phyloP scores from a whole-genome alignment of 2,329 filamentous ascomycete genomes.

The Fusarium haematococcum region DNA sequence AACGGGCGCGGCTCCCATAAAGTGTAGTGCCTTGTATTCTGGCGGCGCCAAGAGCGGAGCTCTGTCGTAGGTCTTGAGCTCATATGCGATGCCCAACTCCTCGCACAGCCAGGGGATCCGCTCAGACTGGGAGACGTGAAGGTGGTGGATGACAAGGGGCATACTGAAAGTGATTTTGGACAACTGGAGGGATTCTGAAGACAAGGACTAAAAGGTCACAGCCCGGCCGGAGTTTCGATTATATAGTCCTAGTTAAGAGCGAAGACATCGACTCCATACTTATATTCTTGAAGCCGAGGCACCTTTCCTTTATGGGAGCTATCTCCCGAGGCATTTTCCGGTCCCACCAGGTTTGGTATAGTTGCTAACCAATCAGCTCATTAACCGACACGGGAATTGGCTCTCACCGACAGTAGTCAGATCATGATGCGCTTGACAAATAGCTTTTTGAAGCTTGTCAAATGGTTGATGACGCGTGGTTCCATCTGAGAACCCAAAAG shows the following conservation, averaged over 20 bases:
- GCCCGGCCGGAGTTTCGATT: too few species aligned
- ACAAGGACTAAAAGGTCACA: neutral
- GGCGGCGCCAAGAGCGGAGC: constrained; percentile 34
- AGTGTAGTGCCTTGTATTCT: constrained; percentile 50
- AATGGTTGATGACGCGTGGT: neutral
- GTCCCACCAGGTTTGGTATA: neutral
- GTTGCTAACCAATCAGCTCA: neutral
- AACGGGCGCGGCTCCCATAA: constrained; percentile 68
- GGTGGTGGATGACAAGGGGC: constrained; percentile 62
- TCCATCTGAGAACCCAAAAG: neutral
- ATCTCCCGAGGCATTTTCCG: constrained; percentile 13
- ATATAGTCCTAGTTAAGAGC: neutral
- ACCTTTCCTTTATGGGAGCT: neutral
- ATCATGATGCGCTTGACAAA: neutral
- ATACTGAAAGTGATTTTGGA: constrained; percentile 9
- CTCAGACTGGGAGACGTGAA: constrained; percentile 71
- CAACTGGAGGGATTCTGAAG: too few species aligned
- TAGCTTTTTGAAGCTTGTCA: neutral
- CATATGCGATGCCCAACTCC: constrained; percentile 69
- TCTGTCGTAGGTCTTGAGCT: constrained; percentile 38
- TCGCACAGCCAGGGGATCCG: constrained; percentile 74
- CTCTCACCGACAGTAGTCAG: neutral
- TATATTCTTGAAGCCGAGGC: neutral
- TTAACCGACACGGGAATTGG: constrained; percentile 14
- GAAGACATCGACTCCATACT: neutral